These are phyloP conservation scores for Lepidium sativum DNA, from an alignment of 345 rosid genomes.

Conservation along the genomic window DNA sequence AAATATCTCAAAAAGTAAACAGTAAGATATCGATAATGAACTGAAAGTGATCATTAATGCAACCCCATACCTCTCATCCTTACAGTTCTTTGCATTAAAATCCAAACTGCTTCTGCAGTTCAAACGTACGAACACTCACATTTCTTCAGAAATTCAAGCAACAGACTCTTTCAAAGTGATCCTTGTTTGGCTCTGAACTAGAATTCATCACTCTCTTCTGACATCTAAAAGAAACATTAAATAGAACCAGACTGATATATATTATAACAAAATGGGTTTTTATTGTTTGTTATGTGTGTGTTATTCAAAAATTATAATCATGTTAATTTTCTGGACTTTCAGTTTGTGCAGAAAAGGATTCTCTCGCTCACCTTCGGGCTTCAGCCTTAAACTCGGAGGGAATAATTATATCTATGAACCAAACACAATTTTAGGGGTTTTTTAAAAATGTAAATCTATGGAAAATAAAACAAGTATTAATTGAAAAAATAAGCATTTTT, in stretches of 20 bases:
- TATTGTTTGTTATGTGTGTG: background rate
- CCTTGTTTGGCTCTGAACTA: conserved; percentile 27
- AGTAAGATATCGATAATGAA: conserved; percentile 14
- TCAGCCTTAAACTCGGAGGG: conserved; percentile 24
- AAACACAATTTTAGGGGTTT: conserved; percentile 26
- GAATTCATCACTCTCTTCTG: conserved; percentile 21
- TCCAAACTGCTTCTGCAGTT: conserved; percentile 27
- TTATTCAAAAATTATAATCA: too few species aligned
- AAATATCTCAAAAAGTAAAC: background rate
- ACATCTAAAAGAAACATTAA: conserved; percentile 39
- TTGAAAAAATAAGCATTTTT: conserved; percentile 19
- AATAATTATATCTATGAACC: conserved; percentile 38
- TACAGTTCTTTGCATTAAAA: conserved; percentile 27
- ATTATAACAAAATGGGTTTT: conserved; percentile 32
- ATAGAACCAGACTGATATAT: conserved; percentile 6
- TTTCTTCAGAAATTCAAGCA: conserved; percentile 33
- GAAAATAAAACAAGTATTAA: conserved; percentile 19
- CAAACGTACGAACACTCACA: conserved; percentile 31
- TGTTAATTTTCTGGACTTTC: background rate
- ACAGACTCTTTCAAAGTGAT: conserved; percentile 20
- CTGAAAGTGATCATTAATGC: conserved; percentile 28
- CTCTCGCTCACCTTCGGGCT: conserved; percentile 21
- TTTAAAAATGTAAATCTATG: background rate
- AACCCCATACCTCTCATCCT: conserved; percentile 23
- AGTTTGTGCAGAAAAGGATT: conserved; percentile 2